A percentile compares a stretch with the other conserved stretches of the same genome.
phyloP scores from a whole-genome alignment of 768 basidiomycete species.

The Boletus reticulatus region DNA sequence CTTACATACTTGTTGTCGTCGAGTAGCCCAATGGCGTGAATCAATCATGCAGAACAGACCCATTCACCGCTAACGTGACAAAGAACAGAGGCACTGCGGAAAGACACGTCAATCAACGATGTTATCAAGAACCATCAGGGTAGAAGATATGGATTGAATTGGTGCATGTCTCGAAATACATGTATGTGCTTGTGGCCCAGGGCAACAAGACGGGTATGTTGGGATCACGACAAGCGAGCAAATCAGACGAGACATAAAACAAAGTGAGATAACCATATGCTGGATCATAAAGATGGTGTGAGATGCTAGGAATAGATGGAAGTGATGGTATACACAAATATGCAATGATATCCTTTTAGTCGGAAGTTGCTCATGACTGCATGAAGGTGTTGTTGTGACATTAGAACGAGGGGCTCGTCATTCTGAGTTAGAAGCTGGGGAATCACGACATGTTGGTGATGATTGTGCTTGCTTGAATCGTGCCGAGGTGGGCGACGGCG shows the following conservation, averaged over 20 bases:
- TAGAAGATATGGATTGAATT: constrained; percentile 27
- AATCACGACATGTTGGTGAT: constrained; percentile 28
- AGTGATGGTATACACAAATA: constrained; percentile 34
- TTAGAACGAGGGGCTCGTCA: constrained; percentile 9
- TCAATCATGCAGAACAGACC: not conserved
- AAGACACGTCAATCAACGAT: constrained; percentile 1
- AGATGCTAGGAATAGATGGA: constrained; percentile 33
- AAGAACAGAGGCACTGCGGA: constrained; percentile 3
- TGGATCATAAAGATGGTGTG: constrained; percentile 24
- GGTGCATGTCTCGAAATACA: constrained; percentile 34
- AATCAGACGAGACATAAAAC: constrained; percentile 28
- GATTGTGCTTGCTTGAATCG: constrained; percentile 48
- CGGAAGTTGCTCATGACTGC: constrained; percentile 7
- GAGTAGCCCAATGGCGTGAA: not conserved
- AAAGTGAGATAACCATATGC: constrained; percentile 23
- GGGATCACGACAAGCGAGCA: constrained; percentile 26
- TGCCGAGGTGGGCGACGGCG: constrained; percentile 61
- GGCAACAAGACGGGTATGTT: constrained; percentile 25
- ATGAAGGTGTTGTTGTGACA: not conserved
- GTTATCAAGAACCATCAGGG: constrained; percentile 1
- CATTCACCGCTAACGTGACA: not conserved
- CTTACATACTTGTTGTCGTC: not conserved
- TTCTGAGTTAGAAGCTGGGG: constrained; percentile 17
- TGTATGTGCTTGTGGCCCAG: constrained; percentile 25
- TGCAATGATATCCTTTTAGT: constrained; percentile 29